Evolutionary conservation across 2,329 filamentous ascomycete genomes (phyloP), one percentile per base, ranked within the genome.

Genomic region (Sporothrix sp.): DNA sequence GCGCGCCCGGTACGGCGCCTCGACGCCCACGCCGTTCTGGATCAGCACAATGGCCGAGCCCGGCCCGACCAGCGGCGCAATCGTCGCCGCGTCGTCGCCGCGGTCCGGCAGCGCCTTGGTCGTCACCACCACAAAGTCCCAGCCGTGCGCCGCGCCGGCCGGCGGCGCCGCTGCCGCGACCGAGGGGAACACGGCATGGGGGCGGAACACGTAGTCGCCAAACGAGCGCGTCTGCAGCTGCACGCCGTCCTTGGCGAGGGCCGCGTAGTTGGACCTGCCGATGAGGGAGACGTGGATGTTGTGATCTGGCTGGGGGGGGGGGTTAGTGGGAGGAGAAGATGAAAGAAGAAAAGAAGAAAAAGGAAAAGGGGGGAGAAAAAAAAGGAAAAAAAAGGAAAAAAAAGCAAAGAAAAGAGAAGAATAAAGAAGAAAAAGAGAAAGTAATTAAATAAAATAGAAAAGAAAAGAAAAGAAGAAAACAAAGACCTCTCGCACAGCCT

Each of bases 11-110:
- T 85, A 86, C 5, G 82, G 81, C 11, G 73, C 74, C 62, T 86
- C 82, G 16, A 85, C 80, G n/a, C 81, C 82, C 16, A 85, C 71
- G 20, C 82, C 82, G 61, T 85, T 85, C 63, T 85, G 82, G 56
- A 85, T 82, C 47, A 85, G 70, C 13, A 85, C 78, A 54, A 86
- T 77, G 40, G 73, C 74, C 1, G 79, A 78, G 4, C 28, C 23
- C 2, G 71, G 63, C 0, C 69, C 65, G 14, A 86, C 75, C 3
- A 85, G 68, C 1, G 80, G 78, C 35, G 78, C 74, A 44, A 85
- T 73, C 49, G 81, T 72, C 21, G 68, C 71, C 2, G 80, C 76
- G 59, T 84, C 82, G 60, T 79, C 78, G 20, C 77, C 72, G 13
- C 70, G 65, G 61, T 85, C 81, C 0, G 82, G 82, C 9, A 86